These are phyloP conservation scores for Colletotrichum ledebouriae DNA, from an alignment of 2,329 filamentous ascomycete species.

Conservation along the genomic window DNA sequence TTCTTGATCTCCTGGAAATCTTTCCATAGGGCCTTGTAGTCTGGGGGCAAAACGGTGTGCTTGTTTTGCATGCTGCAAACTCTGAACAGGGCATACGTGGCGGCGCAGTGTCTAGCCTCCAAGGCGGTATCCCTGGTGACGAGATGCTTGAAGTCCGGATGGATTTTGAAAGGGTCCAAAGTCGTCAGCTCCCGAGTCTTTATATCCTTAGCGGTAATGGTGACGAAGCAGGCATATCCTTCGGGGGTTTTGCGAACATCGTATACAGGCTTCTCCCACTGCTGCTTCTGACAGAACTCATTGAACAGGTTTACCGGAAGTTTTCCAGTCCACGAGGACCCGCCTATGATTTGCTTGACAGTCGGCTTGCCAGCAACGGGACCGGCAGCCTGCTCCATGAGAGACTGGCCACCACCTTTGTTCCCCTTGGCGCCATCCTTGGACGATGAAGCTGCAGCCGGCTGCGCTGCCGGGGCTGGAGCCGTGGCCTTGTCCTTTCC, in stretches of 20 bases:
- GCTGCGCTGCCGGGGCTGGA: conserved; percentile 50
- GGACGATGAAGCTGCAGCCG: conserved; percentile 46
- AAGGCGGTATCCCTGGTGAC: conserved; percentile 83
- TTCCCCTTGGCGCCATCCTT: conserved; percentile 70
- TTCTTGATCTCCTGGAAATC: conserved; percentile 87
- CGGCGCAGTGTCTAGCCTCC: conserved; percentile 93
- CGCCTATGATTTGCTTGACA: conserved; percentile 87
- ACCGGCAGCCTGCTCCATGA: conserved; percentile 50
- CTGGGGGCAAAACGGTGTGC: conserved; percentile 92
- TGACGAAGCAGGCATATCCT: conserved; percentile 85
- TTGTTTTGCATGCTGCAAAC: conserved; percentile 97
- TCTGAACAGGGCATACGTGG: conserved; percentile 90
- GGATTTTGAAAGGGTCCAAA: conserved; percentile 86
- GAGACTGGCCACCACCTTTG: conserved; percentile 49
- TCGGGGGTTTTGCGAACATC: conserved; percentile 81
- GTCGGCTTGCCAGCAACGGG: conserved; percentile 65
- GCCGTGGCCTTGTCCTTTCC: conserved; percentile 62
- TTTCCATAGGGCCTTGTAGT: conserved; percentile 92
- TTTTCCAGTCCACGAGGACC: conserved; percentile 97
- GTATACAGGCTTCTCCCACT: conserved; percentile 95
- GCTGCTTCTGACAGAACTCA: conserved; percentile 95
- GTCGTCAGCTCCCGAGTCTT: conserved; percentile 85
- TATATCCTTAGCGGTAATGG: conserved; percentile 78
- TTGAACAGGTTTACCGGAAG: conserved; percentile 92
- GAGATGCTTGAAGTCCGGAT: conserved; percentile 80